phyloP scores from a whole-genome alignment of 2,329 filamentous ascomycete genomes.

The Cladosporium colombiae region DNA sequence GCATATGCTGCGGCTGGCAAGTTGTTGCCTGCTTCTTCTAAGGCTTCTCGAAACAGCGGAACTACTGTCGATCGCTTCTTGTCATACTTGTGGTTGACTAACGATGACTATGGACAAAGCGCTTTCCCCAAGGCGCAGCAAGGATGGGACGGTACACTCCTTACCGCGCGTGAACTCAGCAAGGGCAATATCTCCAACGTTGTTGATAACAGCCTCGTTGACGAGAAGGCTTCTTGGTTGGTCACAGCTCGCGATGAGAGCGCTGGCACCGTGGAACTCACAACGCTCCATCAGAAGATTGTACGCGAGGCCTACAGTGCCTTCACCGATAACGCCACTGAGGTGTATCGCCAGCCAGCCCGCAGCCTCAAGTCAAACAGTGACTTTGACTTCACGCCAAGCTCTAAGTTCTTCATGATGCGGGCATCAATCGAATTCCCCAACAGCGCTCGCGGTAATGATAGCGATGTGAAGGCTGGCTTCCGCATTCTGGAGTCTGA shows the following conservation, averaged over 20 bases:
- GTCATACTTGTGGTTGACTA: slow-evolving; percentile 47
- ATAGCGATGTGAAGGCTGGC: slow-evolving; percentile 41
- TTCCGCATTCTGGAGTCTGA: slow-evolving; percentile 46
- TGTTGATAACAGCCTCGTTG: slow-evolving; percentile 43
- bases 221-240: slow-evolving; percentile 45
- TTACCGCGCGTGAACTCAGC: slow-evolving; percentile 47
- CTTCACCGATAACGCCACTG: slow-evolving; percentile 34
- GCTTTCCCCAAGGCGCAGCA: slow-evolving; percentile 45
- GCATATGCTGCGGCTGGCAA: slow-evolving; percentile 50
- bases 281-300: slow-evolving; percentile 43
- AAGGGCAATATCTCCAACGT: slow-evolving; percentile 44
- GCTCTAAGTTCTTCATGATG: slow-evolving; percentile 45
- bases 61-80: slow-evolving; percentile 45
- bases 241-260: slow-evolving; percentile 36
- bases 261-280: slow-evolving; percentile 37
- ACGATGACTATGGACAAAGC: slow-evolving; percentile 44
- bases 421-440: slow-evolving; percentile 43
- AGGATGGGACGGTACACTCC: slow-evolving; percentile 48
- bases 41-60: slow-evolving; percentile 41
- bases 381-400: slow-evolving; percentile 28
- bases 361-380: slow-evolving; percentile 21
- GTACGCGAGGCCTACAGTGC: slow-evolving; percentile 41
- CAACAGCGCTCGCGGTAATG: slow-evolving; percentile 33
- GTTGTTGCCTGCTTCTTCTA: slow-evolving; percentile 41
- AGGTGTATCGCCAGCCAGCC: slow-evolving; percentile 24